Base-by-base conservation (phyloP, 1,284 basidiomycete species). In the Papiliotrema fonsecae region DNA sequence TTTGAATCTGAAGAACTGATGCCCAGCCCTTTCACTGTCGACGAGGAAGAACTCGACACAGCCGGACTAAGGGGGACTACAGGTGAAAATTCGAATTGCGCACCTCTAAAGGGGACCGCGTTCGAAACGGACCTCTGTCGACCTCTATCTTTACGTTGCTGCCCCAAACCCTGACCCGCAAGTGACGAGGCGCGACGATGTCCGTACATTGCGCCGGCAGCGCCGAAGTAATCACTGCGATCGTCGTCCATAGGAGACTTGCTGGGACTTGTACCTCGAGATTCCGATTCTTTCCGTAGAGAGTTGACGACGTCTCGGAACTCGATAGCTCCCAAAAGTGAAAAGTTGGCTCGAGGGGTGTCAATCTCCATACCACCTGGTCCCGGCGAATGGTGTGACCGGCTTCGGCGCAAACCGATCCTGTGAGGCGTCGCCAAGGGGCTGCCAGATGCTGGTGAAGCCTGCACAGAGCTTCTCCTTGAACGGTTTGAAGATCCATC, bases 261-360 rank as follows among this genome's bases (percentile, higher is more conserved):
- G 24, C 21, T 31, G 2, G 54, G 55, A 45, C 55, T 62, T 4
- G 45, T 32, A 6, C 36, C 40, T 49, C 56, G 41, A 4, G 59
- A 54, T 18, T 56, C 57, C 2, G 57, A 67, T 26, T 77, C 75
- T 16, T 79, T 77, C 49, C 83, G 81, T 9, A 97, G 77, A 0
- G 85, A 86, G 16, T 86, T 79, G 14, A 97, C 86, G 14, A 96
- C 87, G 52, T 92, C 85, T 25, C 89, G 79, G 72, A 97, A 97
- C 69, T 97, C 93, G 45, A 97, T 81, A 0, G 93, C 92, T 9
- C 92, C 88, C 2, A 96, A 81, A 1, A 97, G 80, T 6, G 91
- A 94, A 70, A 92, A 90, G 1, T 59, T 64, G 3, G 69, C 64
- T 31, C 69, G 54, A 3, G 65, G 65, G 2, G 64, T 64, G 43